Conservation (phyloP, 2,329 filamentous ascomycete genomes). For the Claviceps quebecensis region DNA sequence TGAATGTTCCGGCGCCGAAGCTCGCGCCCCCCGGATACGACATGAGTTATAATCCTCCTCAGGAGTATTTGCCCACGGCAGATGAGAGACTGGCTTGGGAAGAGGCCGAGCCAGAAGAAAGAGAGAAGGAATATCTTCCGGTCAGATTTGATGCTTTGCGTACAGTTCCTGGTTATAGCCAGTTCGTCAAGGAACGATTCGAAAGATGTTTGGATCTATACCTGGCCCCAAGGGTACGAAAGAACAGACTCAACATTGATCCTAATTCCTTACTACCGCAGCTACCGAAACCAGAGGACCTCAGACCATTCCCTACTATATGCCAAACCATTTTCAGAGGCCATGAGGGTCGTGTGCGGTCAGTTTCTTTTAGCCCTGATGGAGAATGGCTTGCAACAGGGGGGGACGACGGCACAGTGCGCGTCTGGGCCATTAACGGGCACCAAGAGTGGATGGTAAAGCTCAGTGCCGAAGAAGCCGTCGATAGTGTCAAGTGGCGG, state of each 20-base stretch:
- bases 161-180: constrained; percentile 81
- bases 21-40: constrained; percentile 86
- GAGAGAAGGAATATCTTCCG: constrained; percentile 79
- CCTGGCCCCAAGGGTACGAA: constrained; percentile 77
- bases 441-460: constrained; percentile 77
- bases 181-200: constrained; percentile 89
- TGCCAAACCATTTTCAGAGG: constrained; percentile 78
- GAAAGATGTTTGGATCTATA: constrained; percentile 93
- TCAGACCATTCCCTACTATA: constrained; percentile 87
- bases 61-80: constrained; percentile 80
- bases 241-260: constrained; percentile 94
- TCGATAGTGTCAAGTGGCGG: constrained; percentile 81
- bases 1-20: constrained; percentile 93
- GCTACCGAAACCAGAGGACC: constrained; percentile 79
- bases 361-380: constrained; percentile 70
- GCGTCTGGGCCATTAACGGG: constrained; percentile 84
- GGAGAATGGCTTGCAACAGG: constrained; percentile 81
- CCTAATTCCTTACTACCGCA: constrained; percentile 86
- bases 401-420: constrained; percentile 84
- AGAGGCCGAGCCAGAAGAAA: constrained; percentile 73
- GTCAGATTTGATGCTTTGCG: constrained; percentile 70
- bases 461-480: constrained; percentile 62
- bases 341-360: constrained; percentile 77
- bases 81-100: constrained; percentile 80
- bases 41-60: constrained; percentile 89